phyloP scores from a whole-genome alignment of 768 basidiomycete species.

The Suillus plorans region DNA sequence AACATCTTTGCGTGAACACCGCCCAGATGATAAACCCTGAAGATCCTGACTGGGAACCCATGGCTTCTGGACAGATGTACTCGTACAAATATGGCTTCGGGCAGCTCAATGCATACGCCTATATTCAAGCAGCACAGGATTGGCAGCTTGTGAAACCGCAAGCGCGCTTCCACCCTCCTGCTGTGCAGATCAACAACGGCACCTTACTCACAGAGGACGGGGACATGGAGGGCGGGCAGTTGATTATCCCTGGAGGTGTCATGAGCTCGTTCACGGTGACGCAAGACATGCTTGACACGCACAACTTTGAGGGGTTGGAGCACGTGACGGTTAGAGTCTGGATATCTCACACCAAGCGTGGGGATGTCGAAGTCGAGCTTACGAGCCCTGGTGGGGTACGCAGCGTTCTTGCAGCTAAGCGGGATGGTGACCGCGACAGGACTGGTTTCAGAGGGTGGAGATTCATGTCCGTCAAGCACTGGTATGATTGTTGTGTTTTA shows the following conservation, averaged over 20 bases:
- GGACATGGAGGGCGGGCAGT: conserved; percentile 60
- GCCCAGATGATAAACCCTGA: conserved; percentile 79
- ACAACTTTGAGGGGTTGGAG: conserved; percentile 87
- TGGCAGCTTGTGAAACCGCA: conserved; percentile 95
- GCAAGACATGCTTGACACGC: conserved; percentile 57
- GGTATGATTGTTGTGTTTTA: conserved; percentile 46
- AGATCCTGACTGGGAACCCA: conserved; percentile 94
- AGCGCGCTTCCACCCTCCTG: conserved; percentile 79
- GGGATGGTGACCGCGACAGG: conserved; percentile 60
- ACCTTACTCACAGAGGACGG: conserved; percentile 46
- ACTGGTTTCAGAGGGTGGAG: conserved; percentile 91
- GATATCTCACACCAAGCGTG: conserved; percentile 84
- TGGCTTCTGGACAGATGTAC: conserved; percentile 48
- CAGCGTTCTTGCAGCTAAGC: conserved; percentile 77
- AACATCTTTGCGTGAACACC: conserved; percentile 80
- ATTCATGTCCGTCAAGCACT: conserved; percentile 99
- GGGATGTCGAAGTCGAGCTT: conserved; percentile 92
- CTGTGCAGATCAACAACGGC: conserved; percentile 64
- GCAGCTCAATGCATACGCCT: conserved; percentile 76
- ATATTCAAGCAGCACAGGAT: conserved; percentile 74
- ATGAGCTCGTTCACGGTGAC: conserved; percentile 65
- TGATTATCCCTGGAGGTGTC: conserved; percentile 67
- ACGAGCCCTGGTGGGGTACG: conserved; percentile 81
- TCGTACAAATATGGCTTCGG: conserved; percentile 98
- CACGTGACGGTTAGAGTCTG: conserved; percentile 92